Evolutionary conservation across 208 protist genomes (phyloP).

Genomic region (Crithidia acanthocephali): DNA sequence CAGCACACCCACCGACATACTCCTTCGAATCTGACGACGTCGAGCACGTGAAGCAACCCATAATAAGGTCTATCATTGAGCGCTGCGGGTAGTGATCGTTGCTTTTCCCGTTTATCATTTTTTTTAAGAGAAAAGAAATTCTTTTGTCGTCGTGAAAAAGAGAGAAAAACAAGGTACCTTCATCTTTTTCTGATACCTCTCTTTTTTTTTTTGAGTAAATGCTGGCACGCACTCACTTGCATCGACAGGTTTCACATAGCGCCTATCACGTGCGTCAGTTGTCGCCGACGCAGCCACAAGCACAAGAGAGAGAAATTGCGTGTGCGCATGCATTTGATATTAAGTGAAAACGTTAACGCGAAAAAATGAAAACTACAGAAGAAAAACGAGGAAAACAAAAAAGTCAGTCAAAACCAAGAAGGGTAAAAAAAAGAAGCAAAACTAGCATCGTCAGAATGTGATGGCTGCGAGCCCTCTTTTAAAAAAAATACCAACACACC

Average conservation of each 20-base stretch:
- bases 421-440: background rate
- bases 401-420: background rate
- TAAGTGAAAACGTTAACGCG: background rate
- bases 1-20: too few species aligned
- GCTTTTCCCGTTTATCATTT: too few species aligned
- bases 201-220: conserved; percentile 6
- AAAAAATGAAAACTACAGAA: background rate
- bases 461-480: background rate
- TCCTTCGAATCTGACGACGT: too few species aligned
- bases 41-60: too few species aligned
- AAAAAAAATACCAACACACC: background rate
- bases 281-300: background rate
- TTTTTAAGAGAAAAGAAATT: background rate
- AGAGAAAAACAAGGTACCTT: background rate
- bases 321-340: conserved; percentile 6
- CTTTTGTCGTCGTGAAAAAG: background rate
- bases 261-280: background rate
- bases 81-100: too few species aligned
- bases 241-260: too few species aligned
- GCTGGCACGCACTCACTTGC: background rate
- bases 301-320: background rate
- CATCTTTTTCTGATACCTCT: background rate
- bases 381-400: background rate
- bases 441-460: background rate
- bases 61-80: too few species aligned